These are phyloP conservation scores for Colletotrichum lindemuthianum DNA, from an alignment of 2,329 filamentous ascomycete species.

Conservation along the genomic window DNA sequence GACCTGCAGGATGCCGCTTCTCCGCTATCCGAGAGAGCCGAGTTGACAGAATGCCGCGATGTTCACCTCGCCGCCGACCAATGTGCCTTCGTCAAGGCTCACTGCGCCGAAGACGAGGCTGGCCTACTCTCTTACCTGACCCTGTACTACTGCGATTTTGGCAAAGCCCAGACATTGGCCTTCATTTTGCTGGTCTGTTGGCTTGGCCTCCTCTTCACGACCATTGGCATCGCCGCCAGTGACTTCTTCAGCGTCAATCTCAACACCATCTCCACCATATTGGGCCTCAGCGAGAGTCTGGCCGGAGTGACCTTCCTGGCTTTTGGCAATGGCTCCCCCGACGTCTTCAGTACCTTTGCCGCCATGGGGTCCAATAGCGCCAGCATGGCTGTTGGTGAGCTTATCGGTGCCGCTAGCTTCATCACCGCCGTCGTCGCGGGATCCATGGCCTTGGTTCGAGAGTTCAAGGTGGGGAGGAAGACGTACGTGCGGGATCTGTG, in stretches of 20 bases:
- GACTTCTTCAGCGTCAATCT: constrained; percentile 99
- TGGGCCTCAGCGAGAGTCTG: constrained; percentile 95
- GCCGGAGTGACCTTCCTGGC: constrained; percentile 96
- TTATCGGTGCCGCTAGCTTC: constrained; percentile 94
- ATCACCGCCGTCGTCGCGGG: constrained; percentile 97
- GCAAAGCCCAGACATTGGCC: constrained; percentile 76
- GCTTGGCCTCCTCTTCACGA: constrained; percentile 92
- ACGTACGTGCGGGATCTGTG: constrained; percentile 91
- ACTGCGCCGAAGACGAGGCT: constrained; percentile 90
- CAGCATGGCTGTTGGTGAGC: constrained; percentile 94
- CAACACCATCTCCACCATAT: constrained; percentile 86
- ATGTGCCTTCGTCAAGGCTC: constrained; percentile 83
- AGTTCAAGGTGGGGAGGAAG: constrained; percentile 89
- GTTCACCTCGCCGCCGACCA: constrained; percentile 83
- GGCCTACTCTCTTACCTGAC: constrained; percentile 89
- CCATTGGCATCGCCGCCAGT: constrained; percentile 96
- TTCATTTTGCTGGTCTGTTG: constrained; percentile 82
- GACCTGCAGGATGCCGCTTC: constrained; percentile 34
- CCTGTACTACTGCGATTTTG: constrained; percentile 88
- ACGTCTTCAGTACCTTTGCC: constrained; percentile 98
- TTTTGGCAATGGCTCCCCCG: constrained; percentile 96
- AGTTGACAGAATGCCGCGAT: constrained; percentile 72
- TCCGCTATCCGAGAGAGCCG: constrained; percentile 42
- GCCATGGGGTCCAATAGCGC: constrained; percentile 97
- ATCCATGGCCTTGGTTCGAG: constrained; percentile 95